These are phyloP conservation scores for Cladosporium austrohemisphaericum DNA, from an alignment of 2,329 filamentous ascomycete genomes.

Conservation along the genomic window DNA sequence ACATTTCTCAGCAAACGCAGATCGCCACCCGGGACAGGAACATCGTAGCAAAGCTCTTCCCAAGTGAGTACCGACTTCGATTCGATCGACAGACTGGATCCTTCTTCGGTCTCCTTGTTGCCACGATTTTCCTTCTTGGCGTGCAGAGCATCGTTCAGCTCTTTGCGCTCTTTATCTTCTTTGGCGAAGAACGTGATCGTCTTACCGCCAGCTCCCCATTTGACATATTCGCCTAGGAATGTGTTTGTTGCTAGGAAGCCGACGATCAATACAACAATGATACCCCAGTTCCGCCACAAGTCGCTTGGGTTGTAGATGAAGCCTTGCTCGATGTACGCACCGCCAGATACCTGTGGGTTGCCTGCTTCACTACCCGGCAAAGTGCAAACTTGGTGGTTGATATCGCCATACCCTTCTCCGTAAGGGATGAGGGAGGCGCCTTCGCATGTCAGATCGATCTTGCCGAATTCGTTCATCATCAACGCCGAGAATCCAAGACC, in stretches of 20 bases:
- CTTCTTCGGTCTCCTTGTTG: constrained; percentile 38
- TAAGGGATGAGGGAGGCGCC: constrained; percentile 65
- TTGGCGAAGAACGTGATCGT: constrained; percentile 72
- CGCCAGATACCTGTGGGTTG: constrained; percentile 59
- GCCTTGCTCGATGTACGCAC: constrained; percentile 62
- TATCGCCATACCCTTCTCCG: constrained; percentile 66
- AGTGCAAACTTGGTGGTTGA: constrained; percentile 76
- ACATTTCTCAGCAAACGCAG: constrained; percentile 45
- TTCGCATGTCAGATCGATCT: constrained; percentile 65
- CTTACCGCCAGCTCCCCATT: constrained; percentile 75
- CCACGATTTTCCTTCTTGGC: constrained; percentile 55
- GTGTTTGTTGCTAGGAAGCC: constrained; percentile 74
- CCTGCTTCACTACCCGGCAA: constrained; percentile 68
- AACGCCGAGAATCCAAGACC: constrained; percentile 72
- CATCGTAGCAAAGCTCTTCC: constrained; percentile 50
- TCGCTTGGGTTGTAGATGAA: constrained; percentile 66
- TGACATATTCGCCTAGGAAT: constrained; percentile 72
- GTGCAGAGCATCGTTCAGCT: constrained; percentile 60
- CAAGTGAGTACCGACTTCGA: constrained; percentile 56
- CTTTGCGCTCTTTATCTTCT: constrained; percentile 63
- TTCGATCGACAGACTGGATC: constrained; percentile 48
- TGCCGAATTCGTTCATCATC: constrained; percentile 83
- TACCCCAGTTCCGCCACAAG: constrained; percentile 80
- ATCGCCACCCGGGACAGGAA: constrained; percentile 45
- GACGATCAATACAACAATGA: constrained; percentile 70